Evolutionary conservation across 2,329 filamentous ascomycete species (phyloP).

Genomic region (Penicillium palitans): DNA sequence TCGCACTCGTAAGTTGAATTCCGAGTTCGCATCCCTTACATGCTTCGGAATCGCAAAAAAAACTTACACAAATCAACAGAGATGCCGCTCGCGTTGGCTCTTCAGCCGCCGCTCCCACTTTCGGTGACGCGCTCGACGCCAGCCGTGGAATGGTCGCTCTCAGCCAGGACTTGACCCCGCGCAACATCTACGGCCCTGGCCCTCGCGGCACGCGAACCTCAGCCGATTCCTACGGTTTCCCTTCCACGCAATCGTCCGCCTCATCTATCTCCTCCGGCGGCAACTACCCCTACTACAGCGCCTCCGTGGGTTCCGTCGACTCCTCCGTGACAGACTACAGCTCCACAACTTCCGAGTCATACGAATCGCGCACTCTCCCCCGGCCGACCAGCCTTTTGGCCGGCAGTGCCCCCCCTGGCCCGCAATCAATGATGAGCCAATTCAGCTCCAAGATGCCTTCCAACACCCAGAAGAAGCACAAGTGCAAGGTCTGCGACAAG

Average conservation of each 20-base stretch:
- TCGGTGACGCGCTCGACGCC: conserved; percentile 86
- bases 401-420: conserved; percentile 71
- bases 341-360: conserved; percentile 77
- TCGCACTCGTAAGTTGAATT: conserved; percentile 75
- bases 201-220: conserved; percentile 67
- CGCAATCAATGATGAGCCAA: conserved; percentile 97
- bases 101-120: conserved; percentile 59
- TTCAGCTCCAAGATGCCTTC: conserved; percentile 96
- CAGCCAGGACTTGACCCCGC: conserved; percentile 85
- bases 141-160: conserved; percentile 93
- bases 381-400: conserved; percentile 68
- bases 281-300: conserved; percentile 82
- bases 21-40: not conserved
- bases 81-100: conserved; percentile 37
- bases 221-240: conserved; percentile 87
- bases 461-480: conserved; percentile 98
- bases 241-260: conserved; percentile 82
- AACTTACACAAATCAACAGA: conserved; percentile 27
- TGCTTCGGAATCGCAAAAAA: not conserved
- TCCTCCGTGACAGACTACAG: conserved; percentile 91
- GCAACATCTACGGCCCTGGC: conserved; percentile 83
- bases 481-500: conserved; percentile 99
- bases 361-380: conserved; percentile 84
- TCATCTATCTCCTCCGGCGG: conserved; percentile 86
- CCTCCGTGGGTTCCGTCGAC: conserved; percentile 67